A percentile compares a stretch with the other conserved stretches of the same genome.
phyloP scores from a whole-genome alignment of 805 yeast genomes.

The Debaryomyces maramus region DNA sequence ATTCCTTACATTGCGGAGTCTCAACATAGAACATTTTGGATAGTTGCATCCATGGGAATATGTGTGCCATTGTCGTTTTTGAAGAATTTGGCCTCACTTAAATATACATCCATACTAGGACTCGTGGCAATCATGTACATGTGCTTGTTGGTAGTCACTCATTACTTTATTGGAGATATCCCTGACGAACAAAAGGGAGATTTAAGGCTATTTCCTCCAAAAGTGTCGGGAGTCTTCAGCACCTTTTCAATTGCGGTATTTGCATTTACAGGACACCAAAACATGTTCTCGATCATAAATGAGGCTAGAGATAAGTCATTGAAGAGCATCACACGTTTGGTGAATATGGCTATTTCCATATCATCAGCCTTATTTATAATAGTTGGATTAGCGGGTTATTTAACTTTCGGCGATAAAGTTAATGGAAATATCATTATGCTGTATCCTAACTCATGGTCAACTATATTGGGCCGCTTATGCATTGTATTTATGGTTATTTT shows the following conservation, averaged over 20 bases:
- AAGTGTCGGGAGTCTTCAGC: constrained; percentile 49
- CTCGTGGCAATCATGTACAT: constrained; percentile 78
- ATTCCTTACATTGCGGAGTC: constrained; percentile 20
- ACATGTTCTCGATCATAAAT: constrained; percentile 85
- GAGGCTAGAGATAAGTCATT: constrained; percentile 64
- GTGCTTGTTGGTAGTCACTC: constrained; percentile 69
- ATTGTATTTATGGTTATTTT: constrained; percentile 78
- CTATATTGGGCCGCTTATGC: constrained; percentile 77
- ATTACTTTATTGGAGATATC: constrained; percentile 60
- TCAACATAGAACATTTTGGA: constrained; percentile 56
- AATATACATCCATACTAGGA: constrained; percentile 83
- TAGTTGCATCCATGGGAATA: constrained; percentile 44
- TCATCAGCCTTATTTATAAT: constrained; percentile 63
- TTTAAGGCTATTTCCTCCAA: constrained; percentile 39
- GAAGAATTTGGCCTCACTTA: constrained; percentile 75
- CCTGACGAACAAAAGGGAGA: constrained; percentile 29
- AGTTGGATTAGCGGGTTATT: constrained; percentile 82
- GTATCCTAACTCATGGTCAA: constrained; percentile 64
- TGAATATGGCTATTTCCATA: constrained; percentile 51
- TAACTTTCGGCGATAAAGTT: constrained; percentile 81
- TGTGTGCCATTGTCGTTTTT: constrained; percentile 70
- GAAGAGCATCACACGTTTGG: constrained; percentile 38
- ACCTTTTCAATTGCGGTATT: constrained; percentile 90
- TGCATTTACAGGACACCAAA: constrained; percentile 95
- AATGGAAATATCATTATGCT: constrained; percentile 76